Percentiles rank a stretch among this genome's conserved stretches.
phyloP scores from a whole-genome alignment of 805 yeast genomes.

The Millerozyma miso region DNA sequence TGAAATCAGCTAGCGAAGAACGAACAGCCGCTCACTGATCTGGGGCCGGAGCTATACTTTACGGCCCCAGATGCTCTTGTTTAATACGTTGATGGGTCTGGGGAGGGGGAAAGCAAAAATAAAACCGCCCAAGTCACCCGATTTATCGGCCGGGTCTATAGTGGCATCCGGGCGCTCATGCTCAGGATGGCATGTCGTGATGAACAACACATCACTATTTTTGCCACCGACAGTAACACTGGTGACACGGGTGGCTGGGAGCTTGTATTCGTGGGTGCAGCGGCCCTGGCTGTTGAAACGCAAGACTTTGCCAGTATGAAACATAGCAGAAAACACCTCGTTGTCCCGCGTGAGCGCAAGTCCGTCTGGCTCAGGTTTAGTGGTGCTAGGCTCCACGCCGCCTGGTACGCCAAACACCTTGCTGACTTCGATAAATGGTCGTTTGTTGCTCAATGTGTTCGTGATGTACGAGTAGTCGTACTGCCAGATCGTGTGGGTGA shows the following conservation, averaged over 20 bases:
- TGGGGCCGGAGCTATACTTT: conserved; percentile 5
- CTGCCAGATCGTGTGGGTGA: conserved; percentile 30
- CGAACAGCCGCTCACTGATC: too few relatives aligned
- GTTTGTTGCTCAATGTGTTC: conserved; percentile 25
- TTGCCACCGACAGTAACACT: conserved; percentile 70
- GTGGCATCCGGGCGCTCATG: conserved; percentile 33
- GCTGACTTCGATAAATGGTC: conserved; percentile 17
- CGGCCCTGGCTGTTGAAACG: conserved; percentile 49
- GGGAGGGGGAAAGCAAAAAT: conserved; percentile 44
- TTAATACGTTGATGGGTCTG: conserved; percentile 24
- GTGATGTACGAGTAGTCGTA: conserved; percentile 33
- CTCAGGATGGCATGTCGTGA: conserved; percentile 61
- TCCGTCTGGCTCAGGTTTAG: conserved; percentile 71
- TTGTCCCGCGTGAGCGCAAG: conserved; percentile 53
- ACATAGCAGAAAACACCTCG: conserved; percentile 62
- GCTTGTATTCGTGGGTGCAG: conserved; percentile 43
- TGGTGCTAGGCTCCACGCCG: conserved; percentile 66
- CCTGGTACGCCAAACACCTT: conserved; percentile 42
- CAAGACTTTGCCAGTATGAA: conserved; percentile 55
- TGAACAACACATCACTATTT: conserved; percentile 52
- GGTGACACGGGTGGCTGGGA: conserved; percentile 62
- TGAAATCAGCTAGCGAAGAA: too few relatives aligned
- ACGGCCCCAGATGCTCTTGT: conserved; percentile 30
- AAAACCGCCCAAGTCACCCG: conserved; percentile 59
- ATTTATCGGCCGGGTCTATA: conserved; percentile 18